A percentile compares a stretch with the other conserved stretches of the same genome.
phyloP scores from a whole-genome alignment of 148 eudicot species.

The Simmondsia chinensis region DNA sequence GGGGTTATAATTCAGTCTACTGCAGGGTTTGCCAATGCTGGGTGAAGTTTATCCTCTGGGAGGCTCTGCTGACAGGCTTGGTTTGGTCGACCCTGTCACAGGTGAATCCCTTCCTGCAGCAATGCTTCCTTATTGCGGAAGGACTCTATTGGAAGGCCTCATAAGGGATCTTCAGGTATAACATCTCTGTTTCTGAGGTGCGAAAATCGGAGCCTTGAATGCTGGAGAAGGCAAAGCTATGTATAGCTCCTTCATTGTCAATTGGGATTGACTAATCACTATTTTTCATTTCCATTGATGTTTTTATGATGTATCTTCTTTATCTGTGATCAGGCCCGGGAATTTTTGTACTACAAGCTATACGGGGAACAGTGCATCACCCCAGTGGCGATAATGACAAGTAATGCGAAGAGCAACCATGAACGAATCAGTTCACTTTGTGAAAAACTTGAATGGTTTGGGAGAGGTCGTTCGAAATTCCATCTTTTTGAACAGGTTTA shows the following conservation, averaged over 20 bases:
- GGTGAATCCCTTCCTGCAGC: conserved; percentile 99
- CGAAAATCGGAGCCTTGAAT: too few species aligned
- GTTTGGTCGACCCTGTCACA: conserved; percentile 72
- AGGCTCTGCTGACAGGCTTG: conserved; percentile 99
- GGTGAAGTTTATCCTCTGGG: conserved; percentile 99
- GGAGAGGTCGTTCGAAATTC: conserved; percentile 82
- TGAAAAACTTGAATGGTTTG: conserved; percentile 81
- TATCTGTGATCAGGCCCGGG: conserved; percentile 63
- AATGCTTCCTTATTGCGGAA: conserved; percentile 92
- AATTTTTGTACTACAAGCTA: conserved; percentile 84
- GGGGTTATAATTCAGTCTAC: conserved; percentile 15
- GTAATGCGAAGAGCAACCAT: conserved; percentile 91
- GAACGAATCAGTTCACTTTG: conserved; percentile 66
- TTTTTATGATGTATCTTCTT: conserved; percentile 7
- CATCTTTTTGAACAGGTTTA: conserved; percentile 87
- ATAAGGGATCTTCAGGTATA: conserved; percentile 97
- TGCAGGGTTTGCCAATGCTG: conserved; percentile 87
- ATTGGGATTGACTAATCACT: too few species aligned
- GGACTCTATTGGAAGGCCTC: conserved; percentile 90
- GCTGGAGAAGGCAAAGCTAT: too few species aligned
- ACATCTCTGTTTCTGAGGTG: conserved; percentile 7
- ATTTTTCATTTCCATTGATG: background rate
- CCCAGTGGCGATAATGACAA: conserved; percentile 98
- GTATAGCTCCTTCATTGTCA: too few species aligned
- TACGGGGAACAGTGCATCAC: conserved; percentile 84